Evolutionary conservation across 1,284 basidiomycete genomes (phyloP).

Genomic region (Fomitopsis betulina): DNA sequence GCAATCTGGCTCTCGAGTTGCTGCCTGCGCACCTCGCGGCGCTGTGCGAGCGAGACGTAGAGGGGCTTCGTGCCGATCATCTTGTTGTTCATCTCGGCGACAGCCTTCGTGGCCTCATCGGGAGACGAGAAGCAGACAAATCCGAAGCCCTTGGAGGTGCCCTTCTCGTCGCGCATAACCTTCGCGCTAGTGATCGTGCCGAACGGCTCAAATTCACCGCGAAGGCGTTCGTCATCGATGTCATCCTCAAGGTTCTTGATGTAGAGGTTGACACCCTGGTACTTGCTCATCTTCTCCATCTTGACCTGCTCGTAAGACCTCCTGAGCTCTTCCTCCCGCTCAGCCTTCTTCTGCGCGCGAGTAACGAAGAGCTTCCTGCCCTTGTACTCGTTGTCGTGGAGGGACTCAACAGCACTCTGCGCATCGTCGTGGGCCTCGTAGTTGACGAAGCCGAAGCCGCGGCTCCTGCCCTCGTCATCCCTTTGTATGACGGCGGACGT

Average conservation of each 20-base stretch:
- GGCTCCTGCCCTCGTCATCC: constrained; percentile 88
- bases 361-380: constrained; percentile 95
- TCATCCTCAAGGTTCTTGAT: constrained; percentile 98
- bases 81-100: constrained; percentile 99
- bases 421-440: constrained; percentile 92
- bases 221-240: constrained; percentile 92
- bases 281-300: constrained; percentile 98
- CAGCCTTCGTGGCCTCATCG: constrained; percentile 99
- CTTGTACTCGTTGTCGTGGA: constrained; percentile 86
- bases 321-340: constrained; percentile 97
- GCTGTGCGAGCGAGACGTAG: constrained; percentile 98
- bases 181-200: constrained; percentile 98
- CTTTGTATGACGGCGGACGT: constrained; percentile 84
- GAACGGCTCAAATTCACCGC: constrained; percentile 94
- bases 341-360: constrained; percentile 97
- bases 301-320: constrained; percentile 93
- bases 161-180: constrained; percentile 98
- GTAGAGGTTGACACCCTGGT: constrained; percentile 98
- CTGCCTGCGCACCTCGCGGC: constrained; percentile 96
- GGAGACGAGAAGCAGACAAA: constrained; percentile 99
- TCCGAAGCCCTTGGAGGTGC: constrained; percentile 91
- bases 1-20: constrained; percentile 98
- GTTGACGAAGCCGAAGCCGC: constrained; percentile 99
- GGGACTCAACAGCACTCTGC: constrained; percentile 82
- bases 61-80: constrained; percentile 99